Base-by-base conservation (phyloP, 1,284 basidiomycete genomes). In the Ganoderma multipileum region DNA sequence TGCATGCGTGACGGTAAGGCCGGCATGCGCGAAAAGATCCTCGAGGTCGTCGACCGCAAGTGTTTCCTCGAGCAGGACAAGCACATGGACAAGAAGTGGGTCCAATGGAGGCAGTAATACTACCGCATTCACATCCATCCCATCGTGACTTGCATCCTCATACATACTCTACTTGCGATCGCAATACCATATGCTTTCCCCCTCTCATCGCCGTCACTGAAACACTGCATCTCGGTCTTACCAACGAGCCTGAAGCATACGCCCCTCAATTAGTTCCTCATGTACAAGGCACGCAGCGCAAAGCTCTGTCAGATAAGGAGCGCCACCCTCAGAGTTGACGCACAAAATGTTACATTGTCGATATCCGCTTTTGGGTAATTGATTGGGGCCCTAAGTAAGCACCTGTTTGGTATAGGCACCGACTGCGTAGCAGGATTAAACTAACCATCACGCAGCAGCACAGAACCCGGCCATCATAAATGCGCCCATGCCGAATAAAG, bases 21-120 rank as follows among this genome's bases (percentile, higher is more conserved):
- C 66, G 95, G 95, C 36, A 86, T 93, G 4, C 83, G 80, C 73
- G 90, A 91, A 74, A 96, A 96, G 81, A 82, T 95, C 28, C 66
- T 85, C 36, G 95, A 96, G 75, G 88, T 95, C 61, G 84, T 91
- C 14, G 76, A 81, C 66, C 87, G 95, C 72, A 85, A 82, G 73
- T 92, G 91, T 75, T 81, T 83, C 23, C 78, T 89, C 61, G 82
- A 85, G 26, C 85, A 88, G 71, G 87, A 89, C 74, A 75, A 75
- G 70, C 82, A 82, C 58, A 86, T 87, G 71, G 87, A 88, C 72
- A 69, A 74, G 68, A 82, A 82, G 65, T 87, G 86, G 84, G 80
- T 93, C 66, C 84, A 84, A 75, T 89, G 91, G 91, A 86, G 83
- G 75, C 81, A 83, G 74, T 80, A 76, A 72, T 38, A 71, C 69